These are phyloP conservation scores for Salvia miltiorrhiza DNA, from an alignment of 257 asterid species.

Conservation along the genomic window DNA sequence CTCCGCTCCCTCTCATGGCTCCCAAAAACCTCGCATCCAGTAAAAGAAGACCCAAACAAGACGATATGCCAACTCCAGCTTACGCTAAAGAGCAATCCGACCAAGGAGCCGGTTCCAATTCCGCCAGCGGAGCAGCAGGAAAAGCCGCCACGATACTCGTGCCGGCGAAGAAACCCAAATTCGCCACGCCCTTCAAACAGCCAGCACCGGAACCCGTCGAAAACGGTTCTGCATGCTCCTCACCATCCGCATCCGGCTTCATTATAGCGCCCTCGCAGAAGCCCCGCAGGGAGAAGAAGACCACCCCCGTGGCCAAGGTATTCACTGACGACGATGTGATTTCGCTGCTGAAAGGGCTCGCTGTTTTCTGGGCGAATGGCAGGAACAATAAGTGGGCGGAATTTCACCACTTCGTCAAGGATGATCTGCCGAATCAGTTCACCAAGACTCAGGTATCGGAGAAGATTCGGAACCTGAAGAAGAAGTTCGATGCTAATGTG, in stretches of 20 bases:
- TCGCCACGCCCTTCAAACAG: neutral
- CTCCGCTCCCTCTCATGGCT: neutral
- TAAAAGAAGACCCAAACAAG: neutral
- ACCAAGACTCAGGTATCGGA: slow-evolving; percentile 23
- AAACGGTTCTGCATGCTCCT: slow-evolving; percentile 20
- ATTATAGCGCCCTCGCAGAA: slow-evolving; percentile 7
- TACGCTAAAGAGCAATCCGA: neutral
- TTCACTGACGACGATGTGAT: slow-evolving; percentile 24
- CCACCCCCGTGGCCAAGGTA: neutral
- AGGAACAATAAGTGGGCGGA: slow-evolving; percentile 27
- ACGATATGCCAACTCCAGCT: neutral
- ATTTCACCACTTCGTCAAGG: slow-evolving; percentile 22
- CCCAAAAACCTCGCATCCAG: neutral
- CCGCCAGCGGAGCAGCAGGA: neutral
- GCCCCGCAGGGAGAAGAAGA: neutral
- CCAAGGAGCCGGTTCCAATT: neutral
- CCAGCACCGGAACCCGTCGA: neutral
- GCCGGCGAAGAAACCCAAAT: too few species aligned
- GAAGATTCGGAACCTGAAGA: slow-evolving; percentile 20
- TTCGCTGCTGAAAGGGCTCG: slow-evolving; percentile 21
- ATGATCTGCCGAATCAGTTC: neutral
- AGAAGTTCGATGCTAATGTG: neutral
- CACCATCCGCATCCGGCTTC: slow-evolving; percentile 24
- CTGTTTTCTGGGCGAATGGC: slow-evolving; percentile 25
- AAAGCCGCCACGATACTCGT: neutral